Percentiles rank a stretch among this genome's conserved stretches.
phyloP scores from a whole-genome alignment of 805 yeast species.

The Metschnikowia lunata region DNA sequence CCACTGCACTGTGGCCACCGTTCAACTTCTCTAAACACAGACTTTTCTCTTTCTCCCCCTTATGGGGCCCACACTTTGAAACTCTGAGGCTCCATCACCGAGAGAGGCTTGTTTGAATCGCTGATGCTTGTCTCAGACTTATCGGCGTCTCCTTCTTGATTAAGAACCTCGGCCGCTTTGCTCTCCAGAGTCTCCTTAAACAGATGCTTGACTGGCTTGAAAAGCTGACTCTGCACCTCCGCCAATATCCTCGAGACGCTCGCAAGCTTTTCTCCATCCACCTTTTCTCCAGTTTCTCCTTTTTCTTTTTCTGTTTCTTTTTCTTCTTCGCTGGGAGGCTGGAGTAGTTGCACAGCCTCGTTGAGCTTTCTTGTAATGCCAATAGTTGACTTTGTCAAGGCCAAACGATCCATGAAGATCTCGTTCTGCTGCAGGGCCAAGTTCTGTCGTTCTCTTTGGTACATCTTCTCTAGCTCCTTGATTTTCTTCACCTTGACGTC shows the following conservation, averaged over 20 bases:
- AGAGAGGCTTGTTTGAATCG: conserved; percentile 26
- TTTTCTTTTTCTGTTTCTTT: background rate
- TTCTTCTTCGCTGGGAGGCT: conserved; percentile 9
- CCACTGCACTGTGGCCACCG: too few relatives aligned
- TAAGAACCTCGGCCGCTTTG: conserved; percentile 3
- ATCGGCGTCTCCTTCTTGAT: conserved; percentile 3
- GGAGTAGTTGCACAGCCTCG: conserved; percentile 24
- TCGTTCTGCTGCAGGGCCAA: conserved; percentile 63
- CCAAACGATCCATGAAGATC: conserved; percentile 57
- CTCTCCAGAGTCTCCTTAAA: conserved; percentile 17
- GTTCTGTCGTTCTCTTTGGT: conserved; percentile 59
- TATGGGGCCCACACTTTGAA: conserved; percentile 45
- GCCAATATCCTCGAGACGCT: conserved; percentile 19
- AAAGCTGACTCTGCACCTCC: conserved; percentile 31
- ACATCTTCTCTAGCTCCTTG: conserved; percentile 57
- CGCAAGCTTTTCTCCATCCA: conserved; percentile 5
- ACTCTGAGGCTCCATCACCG: conserved; percentile 38
- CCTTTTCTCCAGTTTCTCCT: conserved; percentile 4
- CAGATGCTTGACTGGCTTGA: conserved; percentile 29
- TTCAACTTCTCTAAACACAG: background rate
- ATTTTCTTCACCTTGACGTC: conserved; percentile 60
- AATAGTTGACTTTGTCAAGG: conserved; percentile 58
- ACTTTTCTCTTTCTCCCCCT: background rate
- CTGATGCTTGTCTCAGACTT: conserved; percentile 1
- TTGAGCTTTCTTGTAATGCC: conserved; percentile 45